Evolutionary conservation across 2,329 filamentous ascomycete species (phyloP).

Genomic region (Daldinia sp.): DNA sequence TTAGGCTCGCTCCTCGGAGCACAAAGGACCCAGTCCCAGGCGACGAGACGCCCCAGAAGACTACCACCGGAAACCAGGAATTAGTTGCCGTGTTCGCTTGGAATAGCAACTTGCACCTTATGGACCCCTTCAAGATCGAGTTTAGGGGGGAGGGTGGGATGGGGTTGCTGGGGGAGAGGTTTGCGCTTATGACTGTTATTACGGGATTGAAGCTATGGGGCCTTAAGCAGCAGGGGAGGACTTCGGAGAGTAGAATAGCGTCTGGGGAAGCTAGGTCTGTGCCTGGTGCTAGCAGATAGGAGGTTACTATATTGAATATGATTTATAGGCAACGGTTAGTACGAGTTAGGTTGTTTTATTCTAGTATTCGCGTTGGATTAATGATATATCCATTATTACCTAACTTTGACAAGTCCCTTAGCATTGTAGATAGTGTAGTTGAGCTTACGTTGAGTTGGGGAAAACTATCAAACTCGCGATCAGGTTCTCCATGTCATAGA

Average conservation of each 20-base stretch:
- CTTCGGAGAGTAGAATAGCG: not conserved
- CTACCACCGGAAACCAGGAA: not conserved
- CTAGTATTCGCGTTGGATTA: too few relatives aligned
- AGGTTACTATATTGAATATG: too few relatives aligned
- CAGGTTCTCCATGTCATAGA: too few relatives aligned
- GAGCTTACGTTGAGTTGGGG: too few relatives aligned
- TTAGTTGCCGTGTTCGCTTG: slow-evolving; percentile 25
- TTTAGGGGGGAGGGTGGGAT: slow-evolving; percentile 10
- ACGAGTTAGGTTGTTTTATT: too few relatives aligned
- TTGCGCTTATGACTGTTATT: slow-evolving; percentile 21
- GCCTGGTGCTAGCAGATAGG: not conserved
- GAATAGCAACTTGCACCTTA: slow-evolving; percentile 19
- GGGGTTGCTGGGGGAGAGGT: slow-evolving; percentile 20
- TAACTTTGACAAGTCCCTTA: too few relatives aligned
- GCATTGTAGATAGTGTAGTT: too few relatives aligned
- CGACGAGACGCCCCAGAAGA: not conserved
- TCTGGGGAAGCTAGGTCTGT: not conserved
- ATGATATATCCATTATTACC: too few relatives aligned
- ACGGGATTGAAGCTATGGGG: slow-evolving; percentile 24
- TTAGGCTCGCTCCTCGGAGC: not conserved
- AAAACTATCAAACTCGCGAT: too few relatives aligned
- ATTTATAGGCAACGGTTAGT: too few relatives aligned
- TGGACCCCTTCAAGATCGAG: slow-evolving; percentile 20
- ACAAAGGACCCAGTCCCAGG: not conserved
- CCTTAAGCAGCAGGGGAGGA: slow-evolving; percentile 7